phyloP scores from a whole-genome alignment of 805 yeast species.

The Vanderwaltozyma polyspora region DNA sequence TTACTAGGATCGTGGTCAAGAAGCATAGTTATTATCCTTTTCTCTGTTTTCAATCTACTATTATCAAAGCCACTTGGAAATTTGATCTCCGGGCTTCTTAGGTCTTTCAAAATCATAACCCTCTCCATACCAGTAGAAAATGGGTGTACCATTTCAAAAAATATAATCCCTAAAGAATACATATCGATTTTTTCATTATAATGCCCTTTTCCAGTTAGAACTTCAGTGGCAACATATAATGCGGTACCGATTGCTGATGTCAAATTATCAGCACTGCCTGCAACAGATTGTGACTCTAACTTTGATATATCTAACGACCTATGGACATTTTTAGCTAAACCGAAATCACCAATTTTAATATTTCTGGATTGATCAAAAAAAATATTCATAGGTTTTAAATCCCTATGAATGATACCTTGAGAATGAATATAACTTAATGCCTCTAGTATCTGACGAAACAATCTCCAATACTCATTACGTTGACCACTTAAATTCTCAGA shows the following conservation, averaged over 20 bases:
- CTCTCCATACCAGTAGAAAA: constrained; percentile 93
- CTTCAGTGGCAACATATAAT: constrained; percentile 85
- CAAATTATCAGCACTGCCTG: constrained; percentile 47
- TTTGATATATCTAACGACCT: constrained; percentile 29
- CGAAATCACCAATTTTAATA: constrained; percentile 93
- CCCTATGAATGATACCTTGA: constrained; percentile 91
- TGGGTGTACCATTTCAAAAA: constrained; percentile 86
- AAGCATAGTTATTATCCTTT: constrained; percentile 52
- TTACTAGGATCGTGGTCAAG: constrained; percentile 68
- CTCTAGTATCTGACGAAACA: constrained; percentile 77
- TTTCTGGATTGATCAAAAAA: constrained; percentile 85
- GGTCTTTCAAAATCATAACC: constrained; percentile 52
- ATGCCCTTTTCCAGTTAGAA: constrained; percentile 55
- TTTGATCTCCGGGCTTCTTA: constrained; percentile 47
- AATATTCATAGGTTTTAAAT: constrained; percentile 88
- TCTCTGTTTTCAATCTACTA: constrained; percentile 44
- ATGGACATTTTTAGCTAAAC: constrained; percentile 85
- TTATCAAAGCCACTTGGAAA: constrained; percentile 63
- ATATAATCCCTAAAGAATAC: constrained; percentile 89
- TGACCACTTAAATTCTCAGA: constrained; percentile 60
- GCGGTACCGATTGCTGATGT: constrained; percentile 94
- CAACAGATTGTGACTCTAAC: constrained; percentile 20
- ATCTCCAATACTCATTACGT: constrained; percentile 78
- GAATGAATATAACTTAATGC: constrained; percentile 86
- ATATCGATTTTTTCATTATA: constrained; percentile 92